Evolutionary conservation across 2,329 filamentous ascomycete species (phyloP).

Genomic region (Verticillium nubilum): DNA sequence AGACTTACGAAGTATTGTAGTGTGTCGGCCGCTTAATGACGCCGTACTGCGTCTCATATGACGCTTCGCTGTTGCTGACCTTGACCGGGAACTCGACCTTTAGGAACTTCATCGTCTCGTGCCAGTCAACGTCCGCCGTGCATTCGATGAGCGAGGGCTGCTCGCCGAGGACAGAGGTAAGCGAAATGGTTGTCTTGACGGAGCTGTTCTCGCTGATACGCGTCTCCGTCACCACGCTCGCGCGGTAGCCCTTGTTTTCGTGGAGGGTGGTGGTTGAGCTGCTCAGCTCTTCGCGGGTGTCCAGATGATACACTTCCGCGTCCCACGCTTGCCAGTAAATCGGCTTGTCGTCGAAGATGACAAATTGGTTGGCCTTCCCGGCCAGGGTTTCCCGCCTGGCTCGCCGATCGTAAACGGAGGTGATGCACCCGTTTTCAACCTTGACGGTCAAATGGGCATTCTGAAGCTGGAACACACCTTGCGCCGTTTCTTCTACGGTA

Average conservation of each 20-base stretch:
- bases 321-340: constrained; percentile 71
- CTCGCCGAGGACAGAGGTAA: constrained; percentile 40
- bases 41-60: constrained; percentile 64
- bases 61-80: constrained; percentile 58
- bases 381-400: constrained; percentile 53
- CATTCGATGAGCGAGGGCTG: constrained; percentile 49
- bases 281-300: constrained; percentile 54
- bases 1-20: constrained; percentile 58
- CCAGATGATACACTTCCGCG: constrained; percentile 62
- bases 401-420: constrained; percentile 53
- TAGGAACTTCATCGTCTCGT: constrained; percentile 64
- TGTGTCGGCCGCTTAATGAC: constrained; percentile 61
- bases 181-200: constrained; percentile 58
- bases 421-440: constrained; percentile 53
- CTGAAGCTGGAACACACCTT: constrained; percentile 48
- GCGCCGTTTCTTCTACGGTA: constrained; percentile 39
- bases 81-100: constrained; percentile 67
- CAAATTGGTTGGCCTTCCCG: constrained; percentile 58
- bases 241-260: constrained; percentile 45
- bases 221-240: constrained; percentile 54
- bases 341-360: constrained; percentile 65
- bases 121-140: constrained; percentile 61
- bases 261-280: constrained; percentile 44
- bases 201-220: constrained; percentile 60
- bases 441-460: constrained; percentile 51